Conservation (phyloP, 2,329 filamentous ascomycete genomes). For the Plectosphaerella sp. region DNA sequence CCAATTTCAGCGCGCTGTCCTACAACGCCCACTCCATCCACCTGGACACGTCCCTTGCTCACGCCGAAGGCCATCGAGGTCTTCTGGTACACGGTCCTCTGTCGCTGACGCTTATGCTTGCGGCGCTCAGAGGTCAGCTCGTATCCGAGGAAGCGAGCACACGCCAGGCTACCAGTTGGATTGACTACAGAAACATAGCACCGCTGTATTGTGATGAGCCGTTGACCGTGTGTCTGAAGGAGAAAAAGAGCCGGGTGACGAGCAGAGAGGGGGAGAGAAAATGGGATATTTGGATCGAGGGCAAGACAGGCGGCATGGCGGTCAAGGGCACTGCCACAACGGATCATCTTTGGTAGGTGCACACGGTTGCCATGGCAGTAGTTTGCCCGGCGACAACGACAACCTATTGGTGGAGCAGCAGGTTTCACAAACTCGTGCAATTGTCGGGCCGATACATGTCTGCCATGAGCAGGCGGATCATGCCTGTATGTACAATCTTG, state of each 20-base stretch:
- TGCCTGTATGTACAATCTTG: conserved; percentile 22
- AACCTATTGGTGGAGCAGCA: too few relatives aligned
- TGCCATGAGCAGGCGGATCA: not conserved
- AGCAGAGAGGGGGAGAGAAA: conserved; percentile 26
- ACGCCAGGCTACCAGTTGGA: conserved; percentile 37
- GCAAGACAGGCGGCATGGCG: conserved; percentile 54
- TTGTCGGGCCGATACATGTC: too few relatives aligned
- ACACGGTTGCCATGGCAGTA: too few relatives aligned
- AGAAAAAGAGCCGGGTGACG: conserved; percentile 28
- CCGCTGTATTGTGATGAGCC: conserved; percentile 73
- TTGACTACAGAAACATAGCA: conserved; percentile 77
- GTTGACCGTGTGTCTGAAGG: conserved; percentile 64
- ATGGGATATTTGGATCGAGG: conserved; percentile 65
- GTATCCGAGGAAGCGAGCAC: not conserved
- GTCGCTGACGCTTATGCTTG: conserved; percentile 70
- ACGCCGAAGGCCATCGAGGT: conserved; percentile 69
- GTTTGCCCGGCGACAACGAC: too few relatives aligned
- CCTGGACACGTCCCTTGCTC: conserved; percentile 66
- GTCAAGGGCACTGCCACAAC: conserved; percentile 50
- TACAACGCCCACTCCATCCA: conserved; percentile 94
- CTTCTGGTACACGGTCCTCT: conserved; percentile 86
- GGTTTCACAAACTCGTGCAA: too few relatives aligned
- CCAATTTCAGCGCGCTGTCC: conserved; percentile 85
- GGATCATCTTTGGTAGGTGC: conserved; percentile 5
- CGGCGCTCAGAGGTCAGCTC: conserved; percentile 42